Evolutionary conservation across 2,329 filamentous ascomycete species (phyloP), one percentile per base, ranked within the genome.

Genomic region (Monilinia fructicola): DNA sequence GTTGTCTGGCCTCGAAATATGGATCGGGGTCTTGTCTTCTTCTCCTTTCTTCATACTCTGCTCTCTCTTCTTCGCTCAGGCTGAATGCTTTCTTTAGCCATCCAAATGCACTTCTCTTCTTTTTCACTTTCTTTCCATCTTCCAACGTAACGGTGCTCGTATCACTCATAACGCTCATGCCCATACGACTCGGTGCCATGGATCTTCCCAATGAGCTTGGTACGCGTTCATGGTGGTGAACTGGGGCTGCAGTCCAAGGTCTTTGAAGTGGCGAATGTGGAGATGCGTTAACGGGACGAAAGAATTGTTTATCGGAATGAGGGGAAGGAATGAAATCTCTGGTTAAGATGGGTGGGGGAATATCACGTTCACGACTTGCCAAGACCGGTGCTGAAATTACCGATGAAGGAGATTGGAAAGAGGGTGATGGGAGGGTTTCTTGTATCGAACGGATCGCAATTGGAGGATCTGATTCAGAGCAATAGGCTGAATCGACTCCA

Each of bases 31-130:
- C 71, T 23, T 65, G 56, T 50, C 65, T 67, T 54, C 69, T 68
- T 73, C 80, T 83, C 67, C 83, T 81, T 55, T 83, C 82, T 73
- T 88, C 85, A 69, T 87, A 89, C 12, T 82, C 82, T 11, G 81
- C 80, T 63, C 82, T 82, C 75, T 89, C 87, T 58, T 88, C 85
- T 28, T 89, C 87, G 68, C 87, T 86, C 35, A 89, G 77, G 44
- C 83, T 84, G 63, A 89, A 89, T 0, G 86, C 86, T 78, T 89
- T 89, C 76, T 88, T 89, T 66, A 89, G 76, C 87, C 87, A 89
- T 2, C 86, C 87, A 73, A 89, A 88, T 1, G 86, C 85, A 71
- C 87, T 88, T 69, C 85, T 83, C 79, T 89, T 89, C 79, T 88
- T 89, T 76, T 88, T 88, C 6, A 88, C 74, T 48, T 81, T 76